Base-by-base conservation (phyloP, 495 filamentous ascomycete species). In the Xylaria bambusicola region DNA sequence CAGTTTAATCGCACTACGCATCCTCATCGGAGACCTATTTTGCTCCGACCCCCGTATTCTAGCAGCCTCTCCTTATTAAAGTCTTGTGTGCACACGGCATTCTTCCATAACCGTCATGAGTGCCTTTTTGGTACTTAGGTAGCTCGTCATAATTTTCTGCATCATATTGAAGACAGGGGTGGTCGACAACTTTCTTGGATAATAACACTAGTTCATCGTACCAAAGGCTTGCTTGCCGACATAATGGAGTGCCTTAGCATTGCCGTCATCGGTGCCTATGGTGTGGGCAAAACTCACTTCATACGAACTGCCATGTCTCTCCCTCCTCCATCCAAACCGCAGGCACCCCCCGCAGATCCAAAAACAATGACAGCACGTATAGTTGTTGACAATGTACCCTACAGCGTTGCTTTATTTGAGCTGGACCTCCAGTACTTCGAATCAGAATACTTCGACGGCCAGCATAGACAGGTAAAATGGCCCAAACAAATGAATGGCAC, bases 221-320 rank as follows among this genome's bases (percentile, higher is more conserved):
- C 55, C 33, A 10, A 42, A n/a, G n/a, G n/a, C n/a, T n/a, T n/a
- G n/a, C n/a, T n/a, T n/a, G n/a, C 56, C 48, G 33, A 50, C 51
- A 56, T 9, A 46, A 83, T 88, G 75, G 83, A 84, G 60, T 76
- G 87, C 67, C 84, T 96, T 67, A 93, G 91, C 66, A 90, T 98
- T 68, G 91, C 87, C 31, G 86, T 98, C 23, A 84, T 97, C 65
- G 94, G 94, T 52, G 82, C 84, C 63, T 79, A 84, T 63, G 86
- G 87, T 49, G 89, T 91, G 33, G 93, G 93, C 63, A 97, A 98
- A 76, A 91, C 90, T 48, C 89, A 89, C 21, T 96, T 98, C 64
- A 88, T 97, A 59, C 88, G 90, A 66, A 84, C 82, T 53, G 89
- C 90, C 10, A 75, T 94, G 64, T 87, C 91, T 40, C 77, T 93